phyloP scores from a whole-genome alignment of 108 stramenopile species.

The Bacterosira constricta region DNA sequence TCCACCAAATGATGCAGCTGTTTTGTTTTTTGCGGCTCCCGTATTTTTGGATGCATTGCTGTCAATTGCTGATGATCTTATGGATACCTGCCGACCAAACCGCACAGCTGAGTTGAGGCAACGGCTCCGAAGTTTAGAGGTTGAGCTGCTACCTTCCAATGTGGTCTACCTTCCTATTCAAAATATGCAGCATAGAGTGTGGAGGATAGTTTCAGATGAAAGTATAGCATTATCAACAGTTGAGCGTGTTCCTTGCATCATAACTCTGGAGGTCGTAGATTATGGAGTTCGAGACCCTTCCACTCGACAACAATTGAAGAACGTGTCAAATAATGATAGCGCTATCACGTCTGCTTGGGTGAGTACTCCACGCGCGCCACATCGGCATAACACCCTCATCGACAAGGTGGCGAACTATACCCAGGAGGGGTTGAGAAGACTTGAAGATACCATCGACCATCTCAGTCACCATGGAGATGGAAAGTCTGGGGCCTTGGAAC shows the following conservation, averaged over 20 bases:
- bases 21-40: slow-evolving; percentile 72
- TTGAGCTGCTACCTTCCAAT: slow-evolving; percentile 77
- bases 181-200: slow-evolving; percentile 80
- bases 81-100: slow-evolving; percentile 53
- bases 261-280: slow-evolving; percentile 91
- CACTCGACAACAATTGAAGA: slow-evolving; percentile 1
- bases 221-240: slow-evolving; percentile 88
- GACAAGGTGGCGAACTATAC: slow-evolving; percentile 67
- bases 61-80: slow-evolving; percentile 74
- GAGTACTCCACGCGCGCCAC: slow-evolving; percentile 60
- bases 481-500: slow-evolving; percentile 19
- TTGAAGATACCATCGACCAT: slow-evolving; percentile 57
- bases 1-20: slow-evolving; percentile 32
- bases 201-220: slow-evolving; percentile 85
- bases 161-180: slow-evolving; percentile 84
- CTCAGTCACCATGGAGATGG: slow-evolving; percentile 42
- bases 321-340: slow-evolving; percentile 19
- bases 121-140: slow-evolving; percentile 65
- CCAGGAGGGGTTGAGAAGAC: slow-evolving; percentile 52
- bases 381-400: slow-evolving; percentile 69
- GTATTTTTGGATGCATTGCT: slow-evolving; percentile 81
- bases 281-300: slow-evolving; percentile 23
- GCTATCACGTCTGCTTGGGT: slow-evolving; percentile 30
- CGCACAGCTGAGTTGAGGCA: slow-evolving; percentile 61
- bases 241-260: slow-evolving; percentile 93